phyloP scores from a whole-genome alignment of 139 green algal genomes.

The Chlamydomonas sp. region DNA sequence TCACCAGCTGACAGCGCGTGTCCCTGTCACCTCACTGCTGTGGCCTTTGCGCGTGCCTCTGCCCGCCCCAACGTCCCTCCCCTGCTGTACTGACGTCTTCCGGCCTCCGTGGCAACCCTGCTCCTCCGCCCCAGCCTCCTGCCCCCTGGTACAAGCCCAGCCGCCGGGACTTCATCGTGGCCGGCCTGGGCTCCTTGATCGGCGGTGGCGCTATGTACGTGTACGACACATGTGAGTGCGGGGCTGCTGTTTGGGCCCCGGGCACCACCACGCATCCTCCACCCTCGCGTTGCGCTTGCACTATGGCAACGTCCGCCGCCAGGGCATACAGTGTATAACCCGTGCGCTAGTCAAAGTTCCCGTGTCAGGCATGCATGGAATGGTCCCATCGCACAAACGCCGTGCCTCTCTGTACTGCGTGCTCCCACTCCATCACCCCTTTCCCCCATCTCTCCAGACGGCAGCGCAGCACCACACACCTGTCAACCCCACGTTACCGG shows the following conservation, averaged over 20 bases:
- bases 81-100: background rate
- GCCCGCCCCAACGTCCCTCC: background rate
- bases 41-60: background rate
- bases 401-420: too few relatives aligned
- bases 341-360: too few relatives aligned
- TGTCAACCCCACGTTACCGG: background rate
- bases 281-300: too few relatives aligned
- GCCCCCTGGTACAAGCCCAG: conserved; percentile 58
- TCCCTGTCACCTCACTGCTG: background rate
- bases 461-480: background rate
- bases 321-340: too few relatives aligned
- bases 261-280: background rate
- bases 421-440: too few relatives aligned
- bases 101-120: background rate
- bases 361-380: too few relatives aligned
- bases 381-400: too few relatives aligned
- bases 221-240: conserved; percentile 66
- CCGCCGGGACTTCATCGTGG: conserved; percentile 62
- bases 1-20: too few relatives aligned
- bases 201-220: conserved; percentile 67
- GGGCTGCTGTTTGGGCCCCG: background rate
- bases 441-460: too few relatives aligned
- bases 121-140: background rate
- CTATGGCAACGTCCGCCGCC: too few relatives aligned
- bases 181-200: conserved; percentile 62